Evolutionary conservation across 257 asterid genomes (phyloP).

Genomic region (Nicotiana paniculata): DNA sequence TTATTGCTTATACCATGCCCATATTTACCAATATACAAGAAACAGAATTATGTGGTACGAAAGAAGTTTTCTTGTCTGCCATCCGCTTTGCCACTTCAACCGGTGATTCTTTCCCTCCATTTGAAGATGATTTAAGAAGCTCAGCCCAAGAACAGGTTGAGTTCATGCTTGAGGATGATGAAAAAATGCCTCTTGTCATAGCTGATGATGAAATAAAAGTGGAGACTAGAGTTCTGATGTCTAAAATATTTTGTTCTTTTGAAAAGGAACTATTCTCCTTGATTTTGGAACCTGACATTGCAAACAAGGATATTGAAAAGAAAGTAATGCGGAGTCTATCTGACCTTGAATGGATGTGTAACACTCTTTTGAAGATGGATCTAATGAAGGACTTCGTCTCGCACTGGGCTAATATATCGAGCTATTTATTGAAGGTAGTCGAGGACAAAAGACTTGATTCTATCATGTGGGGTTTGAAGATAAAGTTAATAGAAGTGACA

Average conservation of each 20-base stretch:
- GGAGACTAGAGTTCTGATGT: conserved; percentile 45
- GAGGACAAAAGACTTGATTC: conserved; percentile 37
- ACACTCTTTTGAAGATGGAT: conserved; percentile 50
- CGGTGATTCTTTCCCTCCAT: conserved; percentile 36
- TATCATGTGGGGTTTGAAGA: conserved; percentile 48
- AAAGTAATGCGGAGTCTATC: conserved; percentile 29
- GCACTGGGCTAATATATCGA: conserved; percentile 52
- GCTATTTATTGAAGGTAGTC: conserved; percentile 19
- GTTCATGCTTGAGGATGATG: conserved; percentile 69
- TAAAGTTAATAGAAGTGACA: conserved; percentile 50
- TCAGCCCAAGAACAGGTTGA: conserved; percentile 86
- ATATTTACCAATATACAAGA: conserved; percentile 44
- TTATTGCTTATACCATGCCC: conserved; percentile 25
- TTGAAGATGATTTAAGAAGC: conserved; percentile 49
- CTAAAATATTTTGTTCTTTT: conserved; percentile 40
- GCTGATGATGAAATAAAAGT: conserved; percentile 50
- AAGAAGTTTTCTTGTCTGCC: conserved; percentile 56
- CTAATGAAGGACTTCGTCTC: conserved; percentile 57
- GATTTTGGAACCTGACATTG: conserved; percentile 24
- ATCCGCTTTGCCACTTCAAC: conserved; percentile 60
- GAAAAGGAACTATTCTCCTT: conserved; percentile 34
- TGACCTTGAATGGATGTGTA: conserved; percentile 76
- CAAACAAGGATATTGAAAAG: conserved; percentile 15
- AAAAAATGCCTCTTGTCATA: conserved; percentile 38
- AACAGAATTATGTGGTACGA: conserved; percentile 35